Percentiles rank a stretch among this genome's conserved stretches.
These are phyloP conservation scores for Ophiobolus disseminans DNA, from an alignment of 2,329 filamentous ascomycete species.

Conservation along the genomic window DNA sequence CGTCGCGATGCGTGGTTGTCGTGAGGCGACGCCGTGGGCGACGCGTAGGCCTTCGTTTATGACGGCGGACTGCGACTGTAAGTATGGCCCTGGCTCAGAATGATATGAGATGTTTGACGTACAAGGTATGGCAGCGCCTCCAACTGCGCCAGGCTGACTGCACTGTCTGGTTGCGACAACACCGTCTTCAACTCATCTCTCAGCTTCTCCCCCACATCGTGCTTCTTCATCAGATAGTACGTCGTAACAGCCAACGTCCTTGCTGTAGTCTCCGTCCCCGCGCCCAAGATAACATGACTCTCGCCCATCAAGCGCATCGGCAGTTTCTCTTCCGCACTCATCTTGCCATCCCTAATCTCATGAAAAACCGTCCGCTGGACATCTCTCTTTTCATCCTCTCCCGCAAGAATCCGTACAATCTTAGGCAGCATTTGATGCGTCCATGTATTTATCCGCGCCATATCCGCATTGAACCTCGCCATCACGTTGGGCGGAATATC, in stretches of 20 bases:
- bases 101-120: too few relatives aligned
- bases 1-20: conserved; percentile 30
- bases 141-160: not conserved
- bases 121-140: conserved; percentile 14
- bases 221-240: conserved; percentile 9
- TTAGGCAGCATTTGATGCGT: not conserved
- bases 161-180: not conserved
- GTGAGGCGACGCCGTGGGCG: conserved; percentile 33
- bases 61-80: too few relatives aligned
- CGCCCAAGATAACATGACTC: conserved; percentile 35
- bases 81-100: too few relatives aligned
- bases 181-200: conserved; percentile 7
- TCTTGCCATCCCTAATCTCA: conserved; percentile 10
- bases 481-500: conserved; percentile 5
- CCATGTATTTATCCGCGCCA: conserved; percentile 1
- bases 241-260: conserved; percentile 8
- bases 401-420: conserved; percentile 3
- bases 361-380: conserved; percentile 7
- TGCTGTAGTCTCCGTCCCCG: conserved; percentile 44
- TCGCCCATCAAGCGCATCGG: conserved; percentile 36
- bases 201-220: conserved; percentile 2
- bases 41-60: conserved; percentile 19
- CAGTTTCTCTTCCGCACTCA: conserved; percentile 20
- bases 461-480: not conserved
- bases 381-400: not conserved